phyloP scores from a whole-genome alignment of 345 rosid species.

The Syzygium jambos region DNA sequence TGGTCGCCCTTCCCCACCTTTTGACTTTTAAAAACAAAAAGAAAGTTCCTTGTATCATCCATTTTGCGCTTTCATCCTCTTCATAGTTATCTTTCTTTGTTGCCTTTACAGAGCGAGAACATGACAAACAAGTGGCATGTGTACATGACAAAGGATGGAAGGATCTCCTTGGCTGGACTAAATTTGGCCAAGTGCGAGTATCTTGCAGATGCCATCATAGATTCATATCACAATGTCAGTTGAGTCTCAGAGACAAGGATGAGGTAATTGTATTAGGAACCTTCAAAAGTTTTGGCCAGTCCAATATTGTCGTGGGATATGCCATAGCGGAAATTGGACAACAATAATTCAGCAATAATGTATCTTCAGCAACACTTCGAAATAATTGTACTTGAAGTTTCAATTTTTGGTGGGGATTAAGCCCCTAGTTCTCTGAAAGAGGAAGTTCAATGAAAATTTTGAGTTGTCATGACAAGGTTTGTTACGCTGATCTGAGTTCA shows the following conservation, averaged over 20 bases:
- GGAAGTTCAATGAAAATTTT: not conserved
- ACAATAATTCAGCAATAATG: not conserved
- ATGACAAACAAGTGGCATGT: conserved; percentile 94
- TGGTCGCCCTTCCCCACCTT: not conserved
- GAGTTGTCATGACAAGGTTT: not conserved
- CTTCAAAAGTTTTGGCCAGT: conserved; percentile 5
- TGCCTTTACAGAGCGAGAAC: conserved; percentile 47
- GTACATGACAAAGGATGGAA: conserved; percentile 95
- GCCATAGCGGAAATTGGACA: not conserved
- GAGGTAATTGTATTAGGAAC: not conserved
- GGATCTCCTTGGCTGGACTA: conserved; percentile 87
- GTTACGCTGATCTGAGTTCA: not conserved
- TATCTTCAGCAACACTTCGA: not conserved
- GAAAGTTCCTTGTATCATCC: not conserved
- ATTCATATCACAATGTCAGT: conserved; percentile 73
- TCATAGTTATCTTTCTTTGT: not conserved
- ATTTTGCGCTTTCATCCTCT: not conserved
- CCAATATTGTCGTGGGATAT: not conserved
- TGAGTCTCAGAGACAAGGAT: conserved; percentile 6
- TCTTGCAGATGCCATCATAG: conserved; percentile 84
- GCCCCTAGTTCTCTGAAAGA: not conserved
- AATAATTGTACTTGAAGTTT: not conserved
- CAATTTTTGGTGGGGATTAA: not conserved
- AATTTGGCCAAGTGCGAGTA: conserved; percentile 88
- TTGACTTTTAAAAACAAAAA: not conserved